Percentiles rank a stretch among this genome's conserved stretches.
Evolutionary conservation across 202 grass and related monocot species (phyloP).

Genomic region (Schoenoplectus triqueter): DNA sequence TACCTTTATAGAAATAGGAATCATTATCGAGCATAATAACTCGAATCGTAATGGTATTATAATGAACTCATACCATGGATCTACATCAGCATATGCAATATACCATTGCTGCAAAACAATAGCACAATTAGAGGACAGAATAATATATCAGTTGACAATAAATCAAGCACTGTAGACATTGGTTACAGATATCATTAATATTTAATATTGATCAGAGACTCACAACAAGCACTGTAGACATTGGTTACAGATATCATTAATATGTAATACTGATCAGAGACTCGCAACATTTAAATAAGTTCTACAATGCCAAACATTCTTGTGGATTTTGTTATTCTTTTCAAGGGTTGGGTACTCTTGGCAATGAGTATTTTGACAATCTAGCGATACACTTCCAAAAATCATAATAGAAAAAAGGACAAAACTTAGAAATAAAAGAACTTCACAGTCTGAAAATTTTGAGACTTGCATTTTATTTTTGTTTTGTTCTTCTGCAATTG

Average conservation of each 20-base stretch:
- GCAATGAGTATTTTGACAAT: background rate
- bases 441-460: background rate
- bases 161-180: constrained; percentile 22
- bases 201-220: no score
- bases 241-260: background rate
- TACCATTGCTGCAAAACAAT: constrained; percentile 82
- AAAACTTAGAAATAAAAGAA: background rate
- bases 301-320: constrained; percentile 22
- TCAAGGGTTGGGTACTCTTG: background rate
- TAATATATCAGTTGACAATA: constrained; percentile 36
- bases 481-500: background rate
- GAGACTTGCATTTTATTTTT: background rate
- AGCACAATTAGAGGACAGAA: constrained; percentile 26
- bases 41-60: constrained; percentile 94
- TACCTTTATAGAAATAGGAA: constrained; percentile 99
- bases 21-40: constrained; percentile 96
- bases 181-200: background rate
- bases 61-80: constrained; percentile 92
- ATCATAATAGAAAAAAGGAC: background rate
- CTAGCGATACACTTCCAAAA: background rate
- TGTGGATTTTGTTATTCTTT: background rate
- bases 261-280: background rate
- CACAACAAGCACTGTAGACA: constrained; percentile 5
- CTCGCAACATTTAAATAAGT: background rate
- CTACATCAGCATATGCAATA: constrained; percentile 74